Evolutionary conservation across 1,139 yeast genomes (phyloP), one percentile per base, ranked within the genome.

Genomic region (Meyerozyma sp.): DNA sequence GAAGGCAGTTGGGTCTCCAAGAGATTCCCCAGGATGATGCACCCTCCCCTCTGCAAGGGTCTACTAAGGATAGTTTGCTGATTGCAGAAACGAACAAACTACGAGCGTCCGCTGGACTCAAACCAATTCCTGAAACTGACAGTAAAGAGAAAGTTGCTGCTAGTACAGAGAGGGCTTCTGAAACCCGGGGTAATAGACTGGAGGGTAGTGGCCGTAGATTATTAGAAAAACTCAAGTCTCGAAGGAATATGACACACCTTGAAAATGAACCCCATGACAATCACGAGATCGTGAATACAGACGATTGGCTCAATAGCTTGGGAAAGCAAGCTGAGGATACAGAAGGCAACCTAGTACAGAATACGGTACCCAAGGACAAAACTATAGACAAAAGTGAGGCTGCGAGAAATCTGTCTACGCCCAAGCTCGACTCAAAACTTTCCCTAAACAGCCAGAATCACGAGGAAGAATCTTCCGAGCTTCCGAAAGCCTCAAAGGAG

Each of bases 1-100:
- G 86, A 38, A 46, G 59, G 6, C 66, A 76, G 29, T 48, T 79
- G 16, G 84, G 84, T 0, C 59, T 79, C 28, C 67, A 68, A 35
- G 77, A 75, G 3, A 73, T 78, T 10, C 67, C 67, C 16, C 7
- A 5, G 26, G 30, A n/a, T n/a, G 4, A 32, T 7, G 32, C n/a
- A 10, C 25, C 32, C 8, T 34, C 26, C 10, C 16, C 20, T 29
- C 25, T 32, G 16, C 35, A 32, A 32, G 18, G 18, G 39, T 10
- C 29, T 27, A 11, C 14, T 3, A 13, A 16, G 4, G 20, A 30
- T 11, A 7, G 20, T 30, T 16, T 30, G 9, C 34, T 30, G 34
- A 32, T 42, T 11, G 36, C 28, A 7, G 42, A 42, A 29, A 46
- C 49, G 14, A 44, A 46, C 26, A 37, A 18, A n/a, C 40, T 45